Percentiles rank a stretch among this genome's conserved stretches.
Evolutionary conservation across 148 eudicot species (phyloP).

Genomic region (Hydrangea macrophylla): DNA sequence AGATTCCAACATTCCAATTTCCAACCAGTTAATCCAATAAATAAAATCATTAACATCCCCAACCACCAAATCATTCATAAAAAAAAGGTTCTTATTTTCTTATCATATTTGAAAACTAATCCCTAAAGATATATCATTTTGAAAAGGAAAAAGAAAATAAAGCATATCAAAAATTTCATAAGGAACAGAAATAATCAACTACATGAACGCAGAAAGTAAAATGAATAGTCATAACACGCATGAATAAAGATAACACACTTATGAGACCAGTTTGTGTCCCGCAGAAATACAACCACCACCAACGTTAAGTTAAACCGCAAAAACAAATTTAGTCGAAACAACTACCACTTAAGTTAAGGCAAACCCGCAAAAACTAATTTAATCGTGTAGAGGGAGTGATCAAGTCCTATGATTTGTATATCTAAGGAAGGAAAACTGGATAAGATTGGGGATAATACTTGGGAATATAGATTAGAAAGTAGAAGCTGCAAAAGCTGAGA

Average conservation of each 20-base stretch:
- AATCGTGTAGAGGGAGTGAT: no score
- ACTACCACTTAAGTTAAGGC: no score
- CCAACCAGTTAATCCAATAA: neutral
- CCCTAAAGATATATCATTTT: neutral
- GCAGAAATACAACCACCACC: no score
- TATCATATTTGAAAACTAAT: neutral
- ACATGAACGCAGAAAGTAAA: neutral
- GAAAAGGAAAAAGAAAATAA: neutral
- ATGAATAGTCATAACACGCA: no score
- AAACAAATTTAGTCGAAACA: neutral
- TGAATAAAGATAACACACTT: no score
- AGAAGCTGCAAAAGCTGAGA: no score
- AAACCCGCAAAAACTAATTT: neutral
- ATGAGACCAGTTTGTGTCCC: no score
- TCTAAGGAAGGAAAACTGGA: no score
- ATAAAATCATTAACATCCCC: neutral
- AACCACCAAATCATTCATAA: neutral
- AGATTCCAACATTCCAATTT: neutral
- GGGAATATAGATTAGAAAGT: no score
- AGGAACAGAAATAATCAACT: neutral
- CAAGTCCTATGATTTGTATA: no score
- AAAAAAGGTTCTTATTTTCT: neutral
- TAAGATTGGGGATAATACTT: no score
- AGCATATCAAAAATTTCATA: neutral
- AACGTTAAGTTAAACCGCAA: no score